These are phyloP conservation scores for Dendryphion nanum DNA, from an alignment of 2,329 filamentous ascomycete genomes.

Conservation along the genomic window DNA sequence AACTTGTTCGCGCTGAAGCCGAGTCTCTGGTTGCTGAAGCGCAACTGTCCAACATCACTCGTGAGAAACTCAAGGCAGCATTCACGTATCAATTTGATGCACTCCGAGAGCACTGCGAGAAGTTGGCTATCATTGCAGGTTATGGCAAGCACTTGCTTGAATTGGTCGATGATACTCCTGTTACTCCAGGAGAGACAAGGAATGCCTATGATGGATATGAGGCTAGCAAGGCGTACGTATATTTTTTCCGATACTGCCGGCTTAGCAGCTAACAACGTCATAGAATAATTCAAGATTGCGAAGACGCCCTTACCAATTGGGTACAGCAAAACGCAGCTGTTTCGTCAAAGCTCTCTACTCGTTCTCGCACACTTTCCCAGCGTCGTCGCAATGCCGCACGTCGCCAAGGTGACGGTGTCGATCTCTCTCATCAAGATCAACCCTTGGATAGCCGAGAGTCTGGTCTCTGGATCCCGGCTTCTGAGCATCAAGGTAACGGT, in stretches of 20 bases:
- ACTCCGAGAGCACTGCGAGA: conserved; percentile 94
- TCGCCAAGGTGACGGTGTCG: conserved; percentile 69
- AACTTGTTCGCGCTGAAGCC: conserved; percentile 95
- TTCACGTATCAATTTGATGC: conserved; percentile 99
- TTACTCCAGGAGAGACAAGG: conserved; percentile 94
- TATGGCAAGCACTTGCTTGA: conserved; percentile 98
- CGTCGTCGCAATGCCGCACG: conserved; percentile 67
- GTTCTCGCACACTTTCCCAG: conserved; percentile 83
- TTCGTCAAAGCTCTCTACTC: conserved; percentile 79
- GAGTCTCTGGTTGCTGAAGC: conserved; percentile 98
- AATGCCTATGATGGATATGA: conserved; percentile 97
- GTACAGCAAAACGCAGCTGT: conserved; percentile 87
- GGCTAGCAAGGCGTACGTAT: conserved; percentile 79
- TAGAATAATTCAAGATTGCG: conserved; percentile 96
- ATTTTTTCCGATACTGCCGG: conserved; percentile 12
- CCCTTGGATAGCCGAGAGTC: conserved; percentile 73
- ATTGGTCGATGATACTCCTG: conserved; percentile 92
- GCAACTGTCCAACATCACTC: conserved; percentile 98
- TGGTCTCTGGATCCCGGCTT: conserved; percentile 75
- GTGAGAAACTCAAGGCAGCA: conserved; percentile 97
- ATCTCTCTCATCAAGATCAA: conserved; percentile 79
- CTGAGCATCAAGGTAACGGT: conserved; percentile 62
- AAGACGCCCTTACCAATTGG: conserved; percentile 97
- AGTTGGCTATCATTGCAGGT: conserved; percentile 95
- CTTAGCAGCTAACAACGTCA: no score